A percentile compares a stretch with the other conserved stretches of the same genome.
These are phyloP conservation scores for Nakaseomyces delphensis DNA, from an alignment of 1,139 yeast species.

Conservation along the genomic window DNA sequence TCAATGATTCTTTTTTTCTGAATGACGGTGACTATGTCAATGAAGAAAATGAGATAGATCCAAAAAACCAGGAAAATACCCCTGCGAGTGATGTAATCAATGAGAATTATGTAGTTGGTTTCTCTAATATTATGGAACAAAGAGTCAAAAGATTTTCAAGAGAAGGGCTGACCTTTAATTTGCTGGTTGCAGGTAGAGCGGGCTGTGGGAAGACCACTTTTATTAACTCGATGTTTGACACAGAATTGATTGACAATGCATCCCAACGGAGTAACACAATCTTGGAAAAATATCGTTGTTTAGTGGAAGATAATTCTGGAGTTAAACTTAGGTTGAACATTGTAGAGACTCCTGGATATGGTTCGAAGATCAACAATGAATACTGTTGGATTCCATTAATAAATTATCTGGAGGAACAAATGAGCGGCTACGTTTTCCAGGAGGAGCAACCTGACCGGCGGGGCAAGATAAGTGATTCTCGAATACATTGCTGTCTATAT, in stretches of 20 bases:
- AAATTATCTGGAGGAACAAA: slow-evolving; percentile 54
- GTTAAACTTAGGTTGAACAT: slow-evolving; percentile 43
- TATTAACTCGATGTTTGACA: slow-evolving; percentile 47
- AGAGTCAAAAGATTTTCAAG: slow-evolving; percentile 30
- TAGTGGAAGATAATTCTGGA: background rate
- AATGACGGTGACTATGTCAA: background rate
- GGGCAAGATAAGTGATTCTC: slow-evolving; percentile 38
- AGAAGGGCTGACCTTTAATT: slow-evolving; percentile 45
- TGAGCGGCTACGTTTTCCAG: slow-evolving; percentile 48
- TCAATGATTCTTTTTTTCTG: background rate
- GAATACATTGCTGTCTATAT: slow-evolving; percentile 73
- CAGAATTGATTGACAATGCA: slow-evolving; percentile 24
- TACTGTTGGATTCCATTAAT: slow-evolving; percentile 52
- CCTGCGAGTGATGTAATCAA: background rate
- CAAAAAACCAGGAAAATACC: background rate
- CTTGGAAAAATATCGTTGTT: background rate
- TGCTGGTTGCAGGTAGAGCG: slow-evolving; percentile 52
- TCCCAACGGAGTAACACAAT: slow-evolving; percentile 13
- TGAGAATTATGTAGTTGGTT: slow-evolving; percentile 17
- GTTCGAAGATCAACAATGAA: slow-evolving; percentile 55
- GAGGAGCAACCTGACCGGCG: slow-evolving; percentile 64
- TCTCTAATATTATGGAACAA: slow-evolving; percentile 26
- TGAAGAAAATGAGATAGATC: background rate
- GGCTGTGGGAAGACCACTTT: slow-evolving; percentile 50
- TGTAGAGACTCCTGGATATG: slow-evolving; percentile 74